phyloP scores from a whole-genome alignment of 2,329 filamentous ascomycete species.

The Furcasterigmium sp. region DNA sequence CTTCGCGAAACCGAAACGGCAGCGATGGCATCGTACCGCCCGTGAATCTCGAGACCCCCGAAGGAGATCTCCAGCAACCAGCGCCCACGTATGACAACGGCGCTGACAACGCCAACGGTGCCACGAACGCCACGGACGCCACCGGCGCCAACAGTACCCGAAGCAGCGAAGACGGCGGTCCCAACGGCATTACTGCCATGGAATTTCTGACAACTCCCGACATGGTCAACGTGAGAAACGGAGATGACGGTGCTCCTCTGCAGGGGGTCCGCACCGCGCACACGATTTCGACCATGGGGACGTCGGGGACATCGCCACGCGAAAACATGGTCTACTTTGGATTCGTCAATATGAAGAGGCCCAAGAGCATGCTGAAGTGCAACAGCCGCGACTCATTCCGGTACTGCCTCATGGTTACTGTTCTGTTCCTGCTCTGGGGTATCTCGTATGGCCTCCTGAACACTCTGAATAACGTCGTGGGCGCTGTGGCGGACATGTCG shows the following conservation, averaged over 20 bases:
- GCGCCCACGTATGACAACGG: not conserved
- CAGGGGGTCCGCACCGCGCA: conserved; percentile 9
- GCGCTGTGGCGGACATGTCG: conserved; percentile 55
- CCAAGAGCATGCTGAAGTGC: conserved; percentile 66
- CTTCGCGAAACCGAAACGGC: conserved; percentile 7
- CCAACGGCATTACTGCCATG: conserved; percentile 24
- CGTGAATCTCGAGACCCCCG: conserved; percentile 3
- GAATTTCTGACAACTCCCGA: conserved; percentile 42
- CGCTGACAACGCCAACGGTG: not conserved
- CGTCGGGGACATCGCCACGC: conserved; percentile 27
- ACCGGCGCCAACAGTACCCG: not conserved
- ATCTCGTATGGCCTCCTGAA: conserved; percentile 86
- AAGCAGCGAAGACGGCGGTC: not conserved
- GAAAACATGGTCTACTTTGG: conserved; percentile 62
- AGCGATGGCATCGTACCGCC: conserved; percentile 10
- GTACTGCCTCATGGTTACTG: conserved; percentile 69
- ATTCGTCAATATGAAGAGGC: conserved; percentile 65
- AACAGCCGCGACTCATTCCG: conserved; percentile 61
- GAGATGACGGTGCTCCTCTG: conserved; percentile 9
- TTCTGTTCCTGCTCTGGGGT: conserved; percentile 85
- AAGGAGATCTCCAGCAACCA: not conserved
- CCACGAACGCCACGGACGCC: not conserved
- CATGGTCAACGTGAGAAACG: not conserved
- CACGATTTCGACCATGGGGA: conserved; percentile 16
- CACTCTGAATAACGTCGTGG: conserved; percentile 69